Conservation (phyloP, 257 asterid genomes). For the Thymus mandschuricus region DNA sequence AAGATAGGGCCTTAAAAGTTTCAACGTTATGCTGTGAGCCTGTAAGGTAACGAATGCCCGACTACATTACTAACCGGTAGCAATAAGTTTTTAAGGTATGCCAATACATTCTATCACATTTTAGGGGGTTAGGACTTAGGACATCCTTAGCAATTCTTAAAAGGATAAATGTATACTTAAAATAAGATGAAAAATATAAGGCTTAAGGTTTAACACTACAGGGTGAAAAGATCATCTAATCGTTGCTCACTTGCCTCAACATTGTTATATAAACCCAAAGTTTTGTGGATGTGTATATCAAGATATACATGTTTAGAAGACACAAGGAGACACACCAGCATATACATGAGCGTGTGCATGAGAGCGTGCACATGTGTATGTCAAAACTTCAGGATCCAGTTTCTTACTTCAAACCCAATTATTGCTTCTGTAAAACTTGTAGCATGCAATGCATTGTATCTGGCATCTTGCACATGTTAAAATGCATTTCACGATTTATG, state of each 20-base stretch:
- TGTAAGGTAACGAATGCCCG: constrained; percentile 4
- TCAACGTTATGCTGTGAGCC: not conserved
- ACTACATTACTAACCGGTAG: constrained; percentile 22
- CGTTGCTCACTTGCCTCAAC: not conserved
- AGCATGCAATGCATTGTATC: constrained; percentile 11
- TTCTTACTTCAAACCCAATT: not conserved
- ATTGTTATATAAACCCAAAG: not conserved
- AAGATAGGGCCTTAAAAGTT: not conserved
- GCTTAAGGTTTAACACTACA: no score
- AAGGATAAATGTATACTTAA: constrained; percentile 13
- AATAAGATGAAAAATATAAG: no score
- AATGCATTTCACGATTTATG: no score
- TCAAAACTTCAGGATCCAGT: not conserved
- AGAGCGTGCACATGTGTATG: not conserved
- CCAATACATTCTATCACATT: not conserved
- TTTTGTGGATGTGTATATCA: not conserved
- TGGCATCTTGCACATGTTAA: not conserved
- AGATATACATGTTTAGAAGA: not conserved
- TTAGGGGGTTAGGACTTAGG: not conserved
- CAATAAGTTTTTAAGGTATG: not conserved
- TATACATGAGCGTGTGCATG: no score
- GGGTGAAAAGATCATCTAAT: no score
- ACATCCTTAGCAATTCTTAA: constrained; percentile 22
- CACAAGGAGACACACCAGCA: no score
- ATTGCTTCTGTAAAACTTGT: not conserved